These are phyloP conservation scores for Huiozyma sinensis DNA, from an alignment of 805 yeast genomes.

Conservation along the genomic window DNA sequence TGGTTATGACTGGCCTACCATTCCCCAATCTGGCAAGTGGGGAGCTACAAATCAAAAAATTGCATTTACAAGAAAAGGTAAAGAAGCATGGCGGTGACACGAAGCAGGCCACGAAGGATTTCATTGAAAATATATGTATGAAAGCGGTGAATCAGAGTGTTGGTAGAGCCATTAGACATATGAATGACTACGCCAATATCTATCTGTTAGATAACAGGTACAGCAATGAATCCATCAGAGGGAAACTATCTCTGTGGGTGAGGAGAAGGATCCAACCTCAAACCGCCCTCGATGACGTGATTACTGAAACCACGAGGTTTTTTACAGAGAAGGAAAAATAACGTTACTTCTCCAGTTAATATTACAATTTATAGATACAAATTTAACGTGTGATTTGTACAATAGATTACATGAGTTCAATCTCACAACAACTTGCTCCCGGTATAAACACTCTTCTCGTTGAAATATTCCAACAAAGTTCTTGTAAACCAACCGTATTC, in stretches of 20 bases:
- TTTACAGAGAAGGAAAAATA: constrained; percentile 7
- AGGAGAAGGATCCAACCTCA: constrained; percentile 29
- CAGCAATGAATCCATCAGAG: constrained; percentile 33
- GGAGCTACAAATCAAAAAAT: constrained; percentile 62
- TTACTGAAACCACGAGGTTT: constrained; percentile 16
- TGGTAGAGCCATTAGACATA: constrained; percentile 84
- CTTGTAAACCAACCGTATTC: constrained; percentile 29
- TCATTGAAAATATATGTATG: constrained; percentile 80
- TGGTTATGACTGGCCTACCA: constrained; percentile 80
- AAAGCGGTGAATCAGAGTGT: constrained; percentile 85
- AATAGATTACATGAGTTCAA: not conserved
- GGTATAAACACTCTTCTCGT: constrained; percentile 20
- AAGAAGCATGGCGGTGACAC: constrained; percentile 43
- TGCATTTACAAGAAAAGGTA: constrained; percentile 47
- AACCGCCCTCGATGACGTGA: constrained; percentile 8
- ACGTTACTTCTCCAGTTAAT: too few species aligned
- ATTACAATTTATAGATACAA: too few species aligned
- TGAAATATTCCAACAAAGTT: constrained; percentile 18
- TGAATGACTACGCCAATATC: constrained; percentile 68
- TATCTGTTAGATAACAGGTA: constrained; percentile 63
- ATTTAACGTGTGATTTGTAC: not conserved
- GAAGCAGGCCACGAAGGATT: constrained; percentile 37
- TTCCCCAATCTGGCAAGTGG: constrained; percentile 79
- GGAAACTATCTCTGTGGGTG: constrained; percentile 70
- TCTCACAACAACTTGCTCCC: constrained; percentile 12